Evolutionary conservation across 768 basidiomycete genomes (phyloP), one percentile per base, ranked within the genome.

Genomic region (Gymnopilus dilepis): DNA sequence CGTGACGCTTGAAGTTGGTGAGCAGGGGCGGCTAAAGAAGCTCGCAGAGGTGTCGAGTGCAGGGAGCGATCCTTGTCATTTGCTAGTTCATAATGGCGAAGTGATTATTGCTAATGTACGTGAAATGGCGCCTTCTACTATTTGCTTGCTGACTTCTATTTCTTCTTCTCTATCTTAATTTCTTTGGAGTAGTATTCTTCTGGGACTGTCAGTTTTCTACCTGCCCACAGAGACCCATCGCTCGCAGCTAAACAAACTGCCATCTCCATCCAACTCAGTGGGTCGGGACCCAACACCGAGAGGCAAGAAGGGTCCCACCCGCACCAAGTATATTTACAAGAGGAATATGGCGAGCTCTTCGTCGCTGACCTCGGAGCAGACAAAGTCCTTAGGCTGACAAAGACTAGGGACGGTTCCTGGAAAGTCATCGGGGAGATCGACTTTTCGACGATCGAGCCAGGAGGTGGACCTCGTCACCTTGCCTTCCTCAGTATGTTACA

Each of bases 291-390:
- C 1, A 81, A 91, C 69, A 67, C 70, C 6, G 82, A 82, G 19
- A 82, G 94, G 33, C 94, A 95, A 70, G 83, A 86, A 58, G 73
- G 77, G 5, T 81, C 92, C 3, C 94, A 95, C 69, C 90, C 91
- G 0, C 94, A 95, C 74, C 90, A 94, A 67, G 85, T 87, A 33
- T 68, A 82, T 59, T 67, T 86, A 13, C 80, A 84, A 40, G 72
- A 80, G 30, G 73, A 77, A 17, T 77, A 80, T 50, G 68, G 77
- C 26, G 89, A 91, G 64, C 74, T 94, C 12, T 80, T 93, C 43
- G 80, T 92, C 1, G 86, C 91, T 1, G 92, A 95, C 72, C 77
- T 95, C 6, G 93, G 93, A 4, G 80, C 84, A 2, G 94, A 95
- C 70, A 80, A 80, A 55, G 82, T 92, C 15, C 86, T 83, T 74